Conservation (phyloP, 116 monocot genomes). For the Zostera marina region DNA sequence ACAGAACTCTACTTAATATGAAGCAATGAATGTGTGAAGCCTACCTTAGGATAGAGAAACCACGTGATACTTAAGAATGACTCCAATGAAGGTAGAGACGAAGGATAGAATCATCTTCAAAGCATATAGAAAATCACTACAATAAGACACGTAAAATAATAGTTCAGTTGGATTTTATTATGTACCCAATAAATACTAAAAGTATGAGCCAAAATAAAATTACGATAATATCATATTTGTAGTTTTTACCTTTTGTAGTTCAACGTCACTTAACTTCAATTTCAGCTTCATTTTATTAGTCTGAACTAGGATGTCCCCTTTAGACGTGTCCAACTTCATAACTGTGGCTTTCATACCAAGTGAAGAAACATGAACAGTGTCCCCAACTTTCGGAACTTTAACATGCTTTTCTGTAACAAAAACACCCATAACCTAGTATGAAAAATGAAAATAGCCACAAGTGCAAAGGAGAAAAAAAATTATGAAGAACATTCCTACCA, state of each 20-base stretch:
- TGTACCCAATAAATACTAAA: background rate
- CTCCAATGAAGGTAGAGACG: no score
- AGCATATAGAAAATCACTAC: no score
- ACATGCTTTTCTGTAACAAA: background rate
- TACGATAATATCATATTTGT: background rate
- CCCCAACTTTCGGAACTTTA: conserved; percentile 29
- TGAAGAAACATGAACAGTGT: conserved; percentile 33
- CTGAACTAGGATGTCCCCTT: conserved; percentile 39
- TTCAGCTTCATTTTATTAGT: conserved; percentile 44
- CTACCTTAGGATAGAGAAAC: no score
- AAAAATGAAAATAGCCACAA: background rate
- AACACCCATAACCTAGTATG: background rate
- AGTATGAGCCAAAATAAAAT: background rate
- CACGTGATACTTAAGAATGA: no score
- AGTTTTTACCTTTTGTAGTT: background rate
- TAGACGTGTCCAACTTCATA: conserved; percentile 38
- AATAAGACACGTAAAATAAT: no score
- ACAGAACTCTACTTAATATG: no score
- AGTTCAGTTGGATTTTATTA: no score
- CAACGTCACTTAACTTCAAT: conserved; percentile 23
- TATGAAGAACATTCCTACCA: background rate
- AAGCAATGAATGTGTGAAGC: no score
- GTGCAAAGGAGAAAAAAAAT: background rate
- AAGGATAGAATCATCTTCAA: no score
- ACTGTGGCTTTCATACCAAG: conserved; percentile 46